phyloP scores from a whole-genome alignment of 257 asterid species.

The Lantana camara region DNA sequence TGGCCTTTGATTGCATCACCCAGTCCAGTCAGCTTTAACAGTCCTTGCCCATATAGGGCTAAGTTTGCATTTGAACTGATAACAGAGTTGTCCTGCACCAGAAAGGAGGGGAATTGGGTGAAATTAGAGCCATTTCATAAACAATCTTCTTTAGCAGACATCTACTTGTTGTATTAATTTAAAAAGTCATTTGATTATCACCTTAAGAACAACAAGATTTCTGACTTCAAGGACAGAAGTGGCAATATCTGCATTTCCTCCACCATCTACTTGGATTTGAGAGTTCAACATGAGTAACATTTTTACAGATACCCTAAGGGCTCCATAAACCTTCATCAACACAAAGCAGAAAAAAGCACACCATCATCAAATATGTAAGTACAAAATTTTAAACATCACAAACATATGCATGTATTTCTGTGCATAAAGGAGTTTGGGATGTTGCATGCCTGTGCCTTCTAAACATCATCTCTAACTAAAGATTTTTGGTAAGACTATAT shows the following conservation, averaged over 20 bases:
- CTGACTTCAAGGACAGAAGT: slow-evolving; percentile 93
- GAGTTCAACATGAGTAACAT: slow-evolving; percentile 97
- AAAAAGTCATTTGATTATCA: slow-evolving; percentile 32
- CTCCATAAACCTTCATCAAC: slow-evolving; percentile 80
- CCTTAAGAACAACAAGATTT: slow-evolving; percentile 96
- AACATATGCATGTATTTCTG: no score
- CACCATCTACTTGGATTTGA: slow-evolving; percentile 82
- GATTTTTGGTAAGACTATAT: no score
- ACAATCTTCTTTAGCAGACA: slow-evolving; percentile 21
- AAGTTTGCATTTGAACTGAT: slow-evolving; percentile 89
- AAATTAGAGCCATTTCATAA: slow-evolving; percentile 15
- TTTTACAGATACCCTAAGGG: slow-evolving; percentile 85
- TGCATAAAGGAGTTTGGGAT: no score
- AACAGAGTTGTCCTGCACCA: slow-evolving; percentile 77
- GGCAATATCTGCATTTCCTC: slow-evolving; percentile 73
- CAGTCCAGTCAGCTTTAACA: slow-evolving; percentile 70
- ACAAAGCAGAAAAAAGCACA: slow-evolving; percentile 12
- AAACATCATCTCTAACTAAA: no score
- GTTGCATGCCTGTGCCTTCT: no score
- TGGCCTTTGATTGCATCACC: slow-evolving; percentile 97
- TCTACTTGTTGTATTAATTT: neutral
- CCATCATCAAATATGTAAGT: no score
- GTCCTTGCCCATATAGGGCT: slow-evolving; percentile 92
- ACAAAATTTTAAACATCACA: no score
- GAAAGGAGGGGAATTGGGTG: slow-evolving; percentile 22